Percentiles rank a stretch among this genome's conserved stretches.
Conservation (phyloP, 768 basidiomycete genomes). For the Auriscalpium microsporum region DNA sequence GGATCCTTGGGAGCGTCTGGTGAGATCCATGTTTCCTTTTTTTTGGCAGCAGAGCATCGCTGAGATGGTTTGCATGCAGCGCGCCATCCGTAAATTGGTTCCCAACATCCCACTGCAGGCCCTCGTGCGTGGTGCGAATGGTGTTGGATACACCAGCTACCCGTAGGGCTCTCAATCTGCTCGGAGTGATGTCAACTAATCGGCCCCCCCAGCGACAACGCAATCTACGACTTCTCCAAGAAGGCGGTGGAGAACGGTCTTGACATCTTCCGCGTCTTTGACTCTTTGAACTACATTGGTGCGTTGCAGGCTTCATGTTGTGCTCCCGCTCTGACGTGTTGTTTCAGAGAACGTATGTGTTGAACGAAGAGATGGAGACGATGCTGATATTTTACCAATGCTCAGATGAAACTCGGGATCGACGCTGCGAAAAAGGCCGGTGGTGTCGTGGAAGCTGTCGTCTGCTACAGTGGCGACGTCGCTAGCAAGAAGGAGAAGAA, state of each 20-base stretch:
- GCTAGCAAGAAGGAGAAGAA: slow-evolving; percentile 92
- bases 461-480: slow-evolving; percentile 98
- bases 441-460: slow-evolving; percentile 94
- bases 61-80: slow-evolving; percentile 31
- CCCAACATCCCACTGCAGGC: slow-evolving; percentile 99
- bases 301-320: slow-evolving; percentile 20
- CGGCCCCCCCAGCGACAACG: slow-evolving; percentile 65
- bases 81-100: slow-evolving; percentile 87
- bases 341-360: slow-evolving; percentile 58
- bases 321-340: slow-evolving; percentile 1
- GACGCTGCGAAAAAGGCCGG: slow-evolving; percentile 99
- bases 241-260: slow-evolving; percentile 99
- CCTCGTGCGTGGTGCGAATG: slow-evolving; percentile 96
- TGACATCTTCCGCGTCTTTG: slow-evolving; percentile 99
- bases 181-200: not conserved
- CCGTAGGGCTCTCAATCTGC: slow-evolving; percentile 75
- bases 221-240: slow-evolving; percentile 99
- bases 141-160: slow-evolving; percentile 97
- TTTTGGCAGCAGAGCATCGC: not conserved
- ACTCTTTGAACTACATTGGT: slow-evolving; percentile 98
- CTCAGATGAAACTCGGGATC: slow-evolving; percentile 92
- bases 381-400: slow-evolving; percentile 6
- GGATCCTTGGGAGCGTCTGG: slow-evolving; percentile 98
- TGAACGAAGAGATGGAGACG: not conserved
- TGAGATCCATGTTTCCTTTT: slow-evolving; percentile 26